Percentiles rank a stretch among this genome's conserved stretches.
phyloP scores from a whole-genome alignment of 306 rosid genomes.

The Castanea sativa region DNA sequence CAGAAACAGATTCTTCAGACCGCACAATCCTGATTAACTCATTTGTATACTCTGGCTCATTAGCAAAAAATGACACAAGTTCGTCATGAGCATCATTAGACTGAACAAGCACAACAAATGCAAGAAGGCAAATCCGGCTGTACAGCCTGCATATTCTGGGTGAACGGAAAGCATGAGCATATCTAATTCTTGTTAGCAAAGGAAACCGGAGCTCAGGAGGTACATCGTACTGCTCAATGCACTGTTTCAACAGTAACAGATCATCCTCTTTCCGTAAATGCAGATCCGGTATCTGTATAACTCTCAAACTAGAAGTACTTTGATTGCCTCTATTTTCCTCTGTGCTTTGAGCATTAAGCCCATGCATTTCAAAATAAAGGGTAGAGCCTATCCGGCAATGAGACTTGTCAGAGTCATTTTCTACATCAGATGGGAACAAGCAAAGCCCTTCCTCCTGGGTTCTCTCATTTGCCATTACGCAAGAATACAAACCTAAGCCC shows the following conservation, averaged over 20 bases:
- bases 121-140: constrained; percentile 89
- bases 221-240: constrained; percentile 69
- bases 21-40: constrained; percentile 91
- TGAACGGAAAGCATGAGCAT: constrained; percentile 86
- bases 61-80: constrained; percentile 88
- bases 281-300: constrained; percentile 77
- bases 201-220: constrained; percentile 79
- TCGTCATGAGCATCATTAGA: constrained; percentile 93
- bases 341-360: constrained; percentile 45
- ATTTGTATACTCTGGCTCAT: constrained; percentile 93
- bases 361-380: constrained; percentile 85
- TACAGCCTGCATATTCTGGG: constrained; percentile 77
- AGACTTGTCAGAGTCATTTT: constrained; percentile 61
- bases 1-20: constrained; percentile 79
- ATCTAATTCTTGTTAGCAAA: constrained; percentile 85
- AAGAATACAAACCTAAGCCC: constrained; percentile 89
- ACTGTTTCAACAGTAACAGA: constrained; percentile 67
- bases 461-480: constrained; percentile 79
- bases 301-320: constrained; percentile 50
- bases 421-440: constrained; percentile 80
- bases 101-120: constrained; percentile 87
- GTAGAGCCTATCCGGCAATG: constrained; percentile 79
- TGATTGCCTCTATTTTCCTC: constrained; percentile 44
- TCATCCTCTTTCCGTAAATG: constrained; percentile 81
- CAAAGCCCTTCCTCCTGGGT: constrained; percentile 64